Base-by-base conservation (phyloP, 108 stramenopile species). In the Stephanodiscus minutulus region DNA sequence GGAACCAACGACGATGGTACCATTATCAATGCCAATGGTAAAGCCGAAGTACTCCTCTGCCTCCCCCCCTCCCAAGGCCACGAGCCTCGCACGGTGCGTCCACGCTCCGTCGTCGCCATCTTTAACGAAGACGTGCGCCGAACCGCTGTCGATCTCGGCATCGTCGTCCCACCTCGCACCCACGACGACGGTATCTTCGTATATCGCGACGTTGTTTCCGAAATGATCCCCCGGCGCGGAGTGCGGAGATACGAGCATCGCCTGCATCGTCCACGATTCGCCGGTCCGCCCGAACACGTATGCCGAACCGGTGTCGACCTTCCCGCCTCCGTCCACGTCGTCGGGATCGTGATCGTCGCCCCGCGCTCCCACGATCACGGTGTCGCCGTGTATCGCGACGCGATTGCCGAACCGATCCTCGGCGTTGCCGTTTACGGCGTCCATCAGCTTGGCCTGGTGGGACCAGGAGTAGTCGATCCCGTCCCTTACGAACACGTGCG, bases 91-190 rank as follows among this genome's bases (percentile, higher is more conserved):
- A 17, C 61, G 66, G 49, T 61, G 65, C 8, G 50, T 18, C 74
- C 74, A 76, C 9, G 46, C 39, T 0, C 50, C 61, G 18, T 28
- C 65, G 49, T 61, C 61, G 18, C 28, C 65, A 58, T 70, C 48
- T 13, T 63, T 43, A 5, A 47, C 49, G 48, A 64, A 73, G 25
- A 80, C 65, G 47, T 81, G 68, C 1, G 43, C 64, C 29, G 57
- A 59, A 18, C 79, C 73, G 15, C 61, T 29, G 44, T 66, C 64
- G 17, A 60, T 22, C 25, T 70, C 76, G 11, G 9, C 49, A 18
- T 75, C 74, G 43, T 68, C 67, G 33, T 81, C 68, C 27, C 59
- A 58, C 27, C 47, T 49, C 37, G 73, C 73, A 27, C 74, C 74
- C 0, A 82, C 75, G 47, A 76, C 69, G 48, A 82, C 5, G 28